Conservation (phyloP, 139 green algal genomes). For the Marvania coccoides region DNA sequence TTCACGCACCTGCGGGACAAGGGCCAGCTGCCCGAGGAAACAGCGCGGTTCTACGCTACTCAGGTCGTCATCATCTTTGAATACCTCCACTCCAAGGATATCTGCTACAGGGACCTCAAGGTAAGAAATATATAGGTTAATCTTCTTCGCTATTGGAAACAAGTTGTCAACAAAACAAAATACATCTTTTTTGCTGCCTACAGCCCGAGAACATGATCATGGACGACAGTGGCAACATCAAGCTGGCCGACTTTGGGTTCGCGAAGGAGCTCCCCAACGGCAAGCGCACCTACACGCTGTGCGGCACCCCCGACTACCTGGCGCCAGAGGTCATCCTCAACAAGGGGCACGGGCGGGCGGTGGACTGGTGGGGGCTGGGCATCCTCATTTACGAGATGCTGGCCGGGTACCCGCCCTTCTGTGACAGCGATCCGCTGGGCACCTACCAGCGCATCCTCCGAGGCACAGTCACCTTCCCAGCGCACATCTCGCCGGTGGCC, state of each 20-base stretch:
- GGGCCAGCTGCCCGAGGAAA: conserved; percentile 32
- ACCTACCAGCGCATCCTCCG: conserved; percentile 50
- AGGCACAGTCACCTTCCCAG: conserved; percentile 22
- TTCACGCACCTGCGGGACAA: conserved; percentile 49
- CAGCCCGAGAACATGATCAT: conserved; percentile 79
- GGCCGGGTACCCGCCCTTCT: conserved; percentile 71
- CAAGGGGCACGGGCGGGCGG: conserved; percentile 53
- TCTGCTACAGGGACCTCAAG: conserved; percentile 69
- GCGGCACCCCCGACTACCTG: conserved; percentile 73
- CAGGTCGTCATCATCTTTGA: conserved; percentile 58
- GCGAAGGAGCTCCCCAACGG: conserved; percentile 35
- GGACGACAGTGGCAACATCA: conserved; percentile 49
- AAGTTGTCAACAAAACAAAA: neutral
- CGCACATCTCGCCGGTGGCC: conserved; percentile 23
- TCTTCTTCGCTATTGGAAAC: neutral
- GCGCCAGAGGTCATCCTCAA: conserved; percentile 72
- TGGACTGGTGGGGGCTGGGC: conserved; percentile 83
- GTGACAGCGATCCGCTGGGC: conserved; percentile 47
- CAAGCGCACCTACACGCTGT: conserved; percentile 41
- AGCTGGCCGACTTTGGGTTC: conserved; percentile 80
- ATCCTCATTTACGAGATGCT: conserved; percentile 83
- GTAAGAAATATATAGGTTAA: conserved; percentile 15
- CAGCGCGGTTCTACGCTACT: conserved; percentile 60
- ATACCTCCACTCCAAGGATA: conserved; percentile 47
- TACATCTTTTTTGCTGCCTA: neutral